Evolutionary conservation across 208 protist genomes (phyloP).

Genomic region (Lotmaria passim): DNA sequence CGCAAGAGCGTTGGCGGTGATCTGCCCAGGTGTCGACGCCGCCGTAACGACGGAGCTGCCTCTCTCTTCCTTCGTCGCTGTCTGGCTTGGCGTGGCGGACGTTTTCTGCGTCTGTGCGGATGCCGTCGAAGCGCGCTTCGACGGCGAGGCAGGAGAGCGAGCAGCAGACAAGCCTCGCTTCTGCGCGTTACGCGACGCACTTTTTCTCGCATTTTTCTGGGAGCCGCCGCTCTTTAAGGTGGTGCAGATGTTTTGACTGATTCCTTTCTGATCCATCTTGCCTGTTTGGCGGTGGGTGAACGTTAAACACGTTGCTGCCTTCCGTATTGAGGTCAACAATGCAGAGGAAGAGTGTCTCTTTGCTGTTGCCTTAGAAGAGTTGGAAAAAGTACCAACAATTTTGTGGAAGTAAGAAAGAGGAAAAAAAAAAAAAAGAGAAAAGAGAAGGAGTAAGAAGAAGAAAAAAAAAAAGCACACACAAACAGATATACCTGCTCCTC

Average conservation of each 20-base stretch:
- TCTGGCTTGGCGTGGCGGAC: background rate
- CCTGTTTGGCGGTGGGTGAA: background rate
- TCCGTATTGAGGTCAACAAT: no score
- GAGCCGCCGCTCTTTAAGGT: background rate
- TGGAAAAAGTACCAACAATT: no score
- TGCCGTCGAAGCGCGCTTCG: background rate
- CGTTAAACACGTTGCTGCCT: no score
- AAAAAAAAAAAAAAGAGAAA: no score
- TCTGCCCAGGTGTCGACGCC: background rate
- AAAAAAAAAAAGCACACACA: no score
- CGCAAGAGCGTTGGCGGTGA: slow-evolving; percentile 30
- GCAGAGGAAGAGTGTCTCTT: no score
- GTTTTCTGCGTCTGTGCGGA: background rate
- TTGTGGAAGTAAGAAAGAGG: no score
- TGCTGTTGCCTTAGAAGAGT: no score
- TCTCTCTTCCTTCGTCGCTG: background rate
- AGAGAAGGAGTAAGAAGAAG: no score
- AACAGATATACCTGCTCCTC: no score
- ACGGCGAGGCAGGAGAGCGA: background rate
- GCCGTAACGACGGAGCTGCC: background rate
- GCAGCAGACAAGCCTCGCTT: background rate
- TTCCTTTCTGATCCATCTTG: background rate
- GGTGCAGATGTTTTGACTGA: background rate
- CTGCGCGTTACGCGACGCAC: background rate
- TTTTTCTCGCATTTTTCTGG: background rate